A percentile compares a stretch with the other conserved stretches of the same genome.
phyloP scores from a whole-genome alignment of 176 grass and related monocot genomes.

The Oryza glaberrima region DNA sequence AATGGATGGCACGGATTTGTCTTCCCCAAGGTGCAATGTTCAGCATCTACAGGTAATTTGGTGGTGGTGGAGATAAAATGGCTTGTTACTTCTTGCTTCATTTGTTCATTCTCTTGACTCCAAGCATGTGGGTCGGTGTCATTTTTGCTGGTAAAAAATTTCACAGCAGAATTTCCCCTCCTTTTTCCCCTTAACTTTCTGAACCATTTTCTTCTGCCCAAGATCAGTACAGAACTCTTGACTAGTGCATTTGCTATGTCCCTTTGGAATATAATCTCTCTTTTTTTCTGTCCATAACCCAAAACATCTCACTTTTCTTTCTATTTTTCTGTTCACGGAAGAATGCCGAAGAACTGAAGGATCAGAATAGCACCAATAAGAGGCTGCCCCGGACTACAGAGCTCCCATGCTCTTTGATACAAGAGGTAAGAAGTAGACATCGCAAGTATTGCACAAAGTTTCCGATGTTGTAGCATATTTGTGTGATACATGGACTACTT shows the following conservation, averaged over 20 bases:
- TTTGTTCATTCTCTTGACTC: not conserved
- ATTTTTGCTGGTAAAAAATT: not conserved
- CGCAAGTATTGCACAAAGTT: not conserved
- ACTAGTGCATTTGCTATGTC: not conserved
- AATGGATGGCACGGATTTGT: slow-evolving; percentile 45
- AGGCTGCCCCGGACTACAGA: slow-evolving; percentile 20
- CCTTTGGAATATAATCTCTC: not conserved
- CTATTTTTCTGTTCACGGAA: slow-evolving; percentile 45
- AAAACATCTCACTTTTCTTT: not conserved
- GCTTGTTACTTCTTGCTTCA: not conserved
- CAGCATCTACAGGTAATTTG: slow-evolving; percentile 50
- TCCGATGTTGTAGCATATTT: not conserved
- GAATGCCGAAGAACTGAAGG: slow-evolving; percentile 50
- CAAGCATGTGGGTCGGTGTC: not conserved
- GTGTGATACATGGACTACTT: slow-evolving; percentile 11
- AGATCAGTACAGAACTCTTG: not conserved
- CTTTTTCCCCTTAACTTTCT: not conserved
- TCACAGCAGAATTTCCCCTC: not conserved
- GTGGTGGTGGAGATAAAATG: not conserved
- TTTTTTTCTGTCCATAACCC: not conserved
- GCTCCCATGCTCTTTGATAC: slow-evolving; percentile 57
- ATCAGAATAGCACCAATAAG: slow-evolving; percentile 39
- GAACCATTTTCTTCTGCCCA: not conserved
- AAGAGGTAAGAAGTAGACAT: slow-evolving; percentile 61
- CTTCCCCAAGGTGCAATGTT: slow-evolving; percentile 46